Evolutionary conservation across 2,329 filamentous ascomycete species (phyloP).

Genomic region (Nemania abortiva): DNA sequence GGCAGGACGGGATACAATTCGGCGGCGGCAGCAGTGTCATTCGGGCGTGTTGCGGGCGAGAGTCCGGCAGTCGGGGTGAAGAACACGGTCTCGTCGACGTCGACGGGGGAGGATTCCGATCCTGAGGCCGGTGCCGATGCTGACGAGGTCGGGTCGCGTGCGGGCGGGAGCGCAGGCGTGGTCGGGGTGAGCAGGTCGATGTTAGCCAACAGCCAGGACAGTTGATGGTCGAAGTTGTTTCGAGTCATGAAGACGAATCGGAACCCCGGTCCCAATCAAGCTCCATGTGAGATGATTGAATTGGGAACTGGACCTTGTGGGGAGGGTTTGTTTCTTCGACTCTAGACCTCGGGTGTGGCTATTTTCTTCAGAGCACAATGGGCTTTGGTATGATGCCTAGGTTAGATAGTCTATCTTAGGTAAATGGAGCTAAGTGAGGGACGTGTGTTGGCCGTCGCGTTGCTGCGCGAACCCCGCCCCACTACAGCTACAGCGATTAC

Average conservation of each 20-base stretch:
- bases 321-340: conserved; percentile 3
- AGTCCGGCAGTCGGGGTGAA: conserved; percentile 36
- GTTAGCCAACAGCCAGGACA: conserved; percentile 69
- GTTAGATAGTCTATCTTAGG: neutral
- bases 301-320: conserved; percentile 15
- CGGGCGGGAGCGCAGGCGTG: conserved; percentile 55
- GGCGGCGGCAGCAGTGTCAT: conserved; percentile 25
- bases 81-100: conserved; percentile 44
- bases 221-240: conserved; percentile 69
- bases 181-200: conserved; percentile 56
- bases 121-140: conserved; percentile 37
- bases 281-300: conserved; percentile 49
- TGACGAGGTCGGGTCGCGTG: conserved; percentile 43
- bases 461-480: conserved; percentile 35
- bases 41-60: conserved; percentile 40
- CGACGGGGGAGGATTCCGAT: neutral
- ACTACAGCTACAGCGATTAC: conserved; percentile 25
- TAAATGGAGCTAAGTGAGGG: conserved; percentile 11
- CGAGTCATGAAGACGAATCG: conserved; percentile 69
- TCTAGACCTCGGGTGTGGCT: neutral
- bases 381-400: too few relatives aligned
- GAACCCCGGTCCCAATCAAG: conserved; percentile 52
- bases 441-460: conserved; percentile 20
- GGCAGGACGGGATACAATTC: conserved; percentile 44
- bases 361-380: too few relatives aligned